Evolutionary conservation across 2,329 filamentous ascomycete species (phyloP).

Genomic region (Neopestalotiopsis rosae): DNA sequence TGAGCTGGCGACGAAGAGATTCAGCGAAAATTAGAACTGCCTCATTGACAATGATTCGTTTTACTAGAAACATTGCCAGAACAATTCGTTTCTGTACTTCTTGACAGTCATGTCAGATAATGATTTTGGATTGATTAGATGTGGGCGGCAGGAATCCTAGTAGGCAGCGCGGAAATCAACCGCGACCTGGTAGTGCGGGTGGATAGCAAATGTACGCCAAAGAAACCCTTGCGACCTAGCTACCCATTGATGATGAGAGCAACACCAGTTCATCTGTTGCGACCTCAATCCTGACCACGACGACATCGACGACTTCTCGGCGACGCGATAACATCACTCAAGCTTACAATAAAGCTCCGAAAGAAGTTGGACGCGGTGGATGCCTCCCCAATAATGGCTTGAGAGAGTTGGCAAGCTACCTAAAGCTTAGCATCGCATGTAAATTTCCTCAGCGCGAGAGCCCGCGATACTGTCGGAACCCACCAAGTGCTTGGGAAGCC

Average conservation of each 20-base stretch:
- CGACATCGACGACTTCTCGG: neutral
- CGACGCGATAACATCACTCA: neutral
- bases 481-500: neutral
- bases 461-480: neutral
- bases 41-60: too few species aligned
- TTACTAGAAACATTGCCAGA: too few species aligned
- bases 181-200: neutral
- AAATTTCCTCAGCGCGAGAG: constrained; percentile 1
- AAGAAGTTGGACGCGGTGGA: neutral
- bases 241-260: neutral
- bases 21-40: too few species aligned
- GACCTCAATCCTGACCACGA: neutral
- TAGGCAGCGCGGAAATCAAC: neutral
- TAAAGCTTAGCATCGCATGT: neutral
- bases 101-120: too few species aligned
- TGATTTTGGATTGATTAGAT: neutral
- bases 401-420: neutral
- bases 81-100: too few species aligned
- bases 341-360: neutral
- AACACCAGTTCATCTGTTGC: neutral
- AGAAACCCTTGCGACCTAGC: neutral
- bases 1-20: too few species aligned
- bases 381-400: neutral
- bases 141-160: neutral
- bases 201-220: neutral